A percentile compares a stretch with the other conserved stretches of the same genome.
phyloP scores from a whole-genome alignment of 139 green algal species.

The Closterium sp. region DNA sequence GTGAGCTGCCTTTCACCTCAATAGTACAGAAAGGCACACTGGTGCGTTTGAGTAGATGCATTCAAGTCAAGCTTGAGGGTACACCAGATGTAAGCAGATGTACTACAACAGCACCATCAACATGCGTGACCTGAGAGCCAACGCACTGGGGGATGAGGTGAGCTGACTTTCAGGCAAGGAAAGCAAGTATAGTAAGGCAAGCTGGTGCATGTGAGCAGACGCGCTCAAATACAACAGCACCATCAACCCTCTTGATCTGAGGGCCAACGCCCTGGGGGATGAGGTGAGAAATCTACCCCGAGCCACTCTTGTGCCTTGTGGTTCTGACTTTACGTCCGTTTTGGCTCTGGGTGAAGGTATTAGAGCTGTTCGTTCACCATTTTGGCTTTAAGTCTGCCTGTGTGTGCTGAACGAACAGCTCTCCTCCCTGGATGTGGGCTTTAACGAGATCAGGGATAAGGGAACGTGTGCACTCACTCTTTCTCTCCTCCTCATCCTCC shows the following conservation, averaged over 20 bases:
- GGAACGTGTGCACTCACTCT: neutral
- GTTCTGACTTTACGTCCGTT: neutral
- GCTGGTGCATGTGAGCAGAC: too few relatives aligned
- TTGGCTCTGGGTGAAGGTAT: too few relatives aligned
- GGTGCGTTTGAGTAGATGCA: too few relatives aligned
- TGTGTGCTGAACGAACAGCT: constrained; percentile 71
- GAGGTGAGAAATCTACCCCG: too few relatives aligned
- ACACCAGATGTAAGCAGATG: too few relatives aligned
- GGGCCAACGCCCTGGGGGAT: constrained; percentile 87
- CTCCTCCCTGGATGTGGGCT: constrained; percentile 88
- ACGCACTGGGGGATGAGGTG: constrained; percentile 75
- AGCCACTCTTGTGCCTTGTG: too few relatives aligned
- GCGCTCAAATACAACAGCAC: constrained; percentile 58
- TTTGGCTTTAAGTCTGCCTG: constrained; percentile 42
- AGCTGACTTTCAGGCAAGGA: too few relatives aligned
- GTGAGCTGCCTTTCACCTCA: constrained; percentile 10
- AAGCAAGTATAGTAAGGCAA: too few relatives aligned
- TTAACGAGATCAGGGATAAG: constrained; percentile 89
- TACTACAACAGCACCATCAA: constrained; percentile 56
- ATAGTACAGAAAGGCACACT: too few relatives aligned
- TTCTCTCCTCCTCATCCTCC: too few relatives aligned
- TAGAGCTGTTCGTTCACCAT: too few relatives aligned
- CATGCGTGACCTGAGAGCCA: constrained; percentile 88
- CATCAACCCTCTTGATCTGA: constrained; percentile 75
- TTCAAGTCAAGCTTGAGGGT: too few relatives aligned